Base-by-base conservation (phyloP, 257 asterid species). In the Linaria vulgaris region DNA sequence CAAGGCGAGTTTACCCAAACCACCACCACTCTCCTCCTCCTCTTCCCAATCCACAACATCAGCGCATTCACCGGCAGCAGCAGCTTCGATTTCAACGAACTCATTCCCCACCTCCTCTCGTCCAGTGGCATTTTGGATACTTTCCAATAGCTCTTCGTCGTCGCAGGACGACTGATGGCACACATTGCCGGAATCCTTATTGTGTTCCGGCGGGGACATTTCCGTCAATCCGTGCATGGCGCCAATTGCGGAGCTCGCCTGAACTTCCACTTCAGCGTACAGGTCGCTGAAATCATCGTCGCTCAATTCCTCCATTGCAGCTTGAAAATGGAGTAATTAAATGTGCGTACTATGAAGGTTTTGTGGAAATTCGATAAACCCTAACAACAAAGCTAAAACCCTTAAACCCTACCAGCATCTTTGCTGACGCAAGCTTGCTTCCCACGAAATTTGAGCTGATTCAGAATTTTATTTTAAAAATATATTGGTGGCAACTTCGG, bases 251-350 rank as follows among this genome's bases (percentile, higher is more conserved):
- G 84, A 82, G 74, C 80, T 72, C 39, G 81, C 83, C 70, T 72
- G 82, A 7, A 76, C 72, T 72, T 74, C 86, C 13, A 87, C 84
- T 56, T 84, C 89, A 34, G 77, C 82, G 54, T 87, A 87, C 12
- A 84, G 81, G 66, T 80, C 95, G 48, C 87, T 79, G 74, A 78
- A 82, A 47, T 83, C 90, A 39, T 83, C 88, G 11, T 76, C 87
- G 12, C 66, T 77, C 17, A 67, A 58, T 43, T 70, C 88, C 20
- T 67, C 81, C 87, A 80, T 74, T 63, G 63, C 15, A 9, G 4
- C 15, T 13, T 8, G 17, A 44, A 44, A 12, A 12, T 44, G 49
- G 49, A 44, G 11, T n/a, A 4, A 19, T 19, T 1, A 44, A 44
- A 44, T 10, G 13, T 41, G 41, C 9, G 41, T 8, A 34, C 10